phyloP scores from a whole-genome alignment of 2,329 filamentous ascomycete genomes.

The Bretziella fagacearum region DNA sequence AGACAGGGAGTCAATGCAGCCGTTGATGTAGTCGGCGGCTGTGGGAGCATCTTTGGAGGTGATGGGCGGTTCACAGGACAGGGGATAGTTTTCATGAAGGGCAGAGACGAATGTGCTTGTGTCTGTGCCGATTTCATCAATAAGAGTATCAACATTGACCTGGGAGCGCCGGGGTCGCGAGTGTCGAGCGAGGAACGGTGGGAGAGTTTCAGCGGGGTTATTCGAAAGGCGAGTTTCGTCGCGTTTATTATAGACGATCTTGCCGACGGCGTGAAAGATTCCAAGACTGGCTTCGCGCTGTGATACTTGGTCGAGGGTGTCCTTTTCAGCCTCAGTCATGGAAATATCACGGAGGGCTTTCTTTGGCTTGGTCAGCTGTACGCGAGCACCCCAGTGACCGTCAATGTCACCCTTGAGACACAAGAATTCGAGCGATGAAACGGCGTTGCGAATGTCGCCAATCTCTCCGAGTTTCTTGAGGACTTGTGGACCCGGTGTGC shows the following conservation, averaged over 20 bases:
- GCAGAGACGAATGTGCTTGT: slow-evolving; percentile 78
- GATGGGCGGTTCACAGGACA: slow-evolving; percentile 52
- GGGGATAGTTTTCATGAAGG: slow-evolving; percentile 80
- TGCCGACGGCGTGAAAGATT: slow-evolving; percentile 91
- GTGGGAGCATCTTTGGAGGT: slow-evolving; percentile 32
- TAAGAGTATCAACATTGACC: slow-evolving; percentile 56
- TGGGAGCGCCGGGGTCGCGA: slow-evolving; percentile 46
- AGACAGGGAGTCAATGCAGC: slow-evolving; percentile 74
- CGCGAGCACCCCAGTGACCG: slow-evolving; percentile 56
- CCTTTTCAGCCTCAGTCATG: slow-evolving; percentile 60
- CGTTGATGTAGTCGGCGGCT: slow-evolving; percentile 54
- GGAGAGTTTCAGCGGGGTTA: slow-evolving; percentile 33
- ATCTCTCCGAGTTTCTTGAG: slow-evolving; percentile 67
- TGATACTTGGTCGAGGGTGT: slow-evolving; percentile 64
- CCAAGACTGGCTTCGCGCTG: slow-evolving; percentile 80
- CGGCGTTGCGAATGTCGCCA: slow-evolving; percentile 83
- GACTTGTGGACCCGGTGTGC: slow-evolving; percentile 61
- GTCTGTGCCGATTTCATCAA: slow-evolving; percentile 87
- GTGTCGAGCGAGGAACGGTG: slow-evolving; percentile 38
- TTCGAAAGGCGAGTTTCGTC: slow-evolving; percentile 6
- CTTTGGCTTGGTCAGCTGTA: slow-evolving; percentile 53
- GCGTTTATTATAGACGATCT: slow-evolving; percentile 92
- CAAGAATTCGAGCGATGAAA: slow-evolving; percentile 81
- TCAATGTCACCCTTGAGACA: slow-evolving; percentile 56
- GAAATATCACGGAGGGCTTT: slow-evolving; percentile 39